Percentiles rank a stretch among this genome's conserved stretches.
phyloP scores from a whole-genome alignment of 108 stramenopile species.

The Discostella pseudostelligera region DNA sequence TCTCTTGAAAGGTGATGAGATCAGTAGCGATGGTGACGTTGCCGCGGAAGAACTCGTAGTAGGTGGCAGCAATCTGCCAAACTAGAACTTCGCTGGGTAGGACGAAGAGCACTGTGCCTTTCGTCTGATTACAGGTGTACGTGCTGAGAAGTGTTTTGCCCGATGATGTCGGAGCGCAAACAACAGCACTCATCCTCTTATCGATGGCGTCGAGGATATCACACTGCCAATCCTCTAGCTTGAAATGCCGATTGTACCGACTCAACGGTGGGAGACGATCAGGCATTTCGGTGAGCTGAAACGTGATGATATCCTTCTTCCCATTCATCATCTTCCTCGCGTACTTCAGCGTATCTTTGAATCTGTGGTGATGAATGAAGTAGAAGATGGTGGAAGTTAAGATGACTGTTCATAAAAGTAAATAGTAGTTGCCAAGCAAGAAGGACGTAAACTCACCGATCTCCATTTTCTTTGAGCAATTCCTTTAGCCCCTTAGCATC shows the following conservation, averaged over 20 bases:
- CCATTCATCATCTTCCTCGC: constrained; percentile 88
- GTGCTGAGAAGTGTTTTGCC: constrained; percentile 99
- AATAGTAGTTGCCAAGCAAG: not conserved
- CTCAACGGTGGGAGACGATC: constrained; percentile 97
- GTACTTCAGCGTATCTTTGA: constrained; percentile 93
- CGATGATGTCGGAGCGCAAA: constrained; percentile 97
- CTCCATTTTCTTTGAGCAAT: constrained; percentile 85
- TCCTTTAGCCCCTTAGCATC: constrained; percentile 74
- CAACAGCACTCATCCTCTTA: constrained; percentile 88
- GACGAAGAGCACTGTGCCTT: constrained; percentile 93
- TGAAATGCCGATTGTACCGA: constrained; percentile 91
- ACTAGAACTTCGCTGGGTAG: constrained; percentile 99
- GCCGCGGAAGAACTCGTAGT: constrained; percentile 95
- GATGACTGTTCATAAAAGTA: not conserved
- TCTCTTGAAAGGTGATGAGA: constrained; percentile 88
- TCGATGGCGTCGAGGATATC: constrained; percentile 91
- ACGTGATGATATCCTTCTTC: constrained; percentile 84
- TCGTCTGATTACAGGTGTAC: constrained; percentile 91
- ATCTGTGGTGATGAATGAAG: constrained; percentile 17
- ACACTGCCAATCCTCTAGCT: constrained; percentile 98
- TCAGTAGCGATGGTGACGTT: constrained; percentile 94
- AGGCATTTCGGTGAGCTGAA: constrained; percentile 96
- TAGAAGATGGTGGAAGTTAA: not conserved
- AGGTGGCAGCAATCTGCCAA: constrained; percentile 99
- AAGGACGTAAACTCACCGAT: constrained; percentile 23